Evolutionary conservation across 2,329 filamentous ascomycete genomes (phyloP).

Genomic region (Zymoseptoria brevis): DNA sequence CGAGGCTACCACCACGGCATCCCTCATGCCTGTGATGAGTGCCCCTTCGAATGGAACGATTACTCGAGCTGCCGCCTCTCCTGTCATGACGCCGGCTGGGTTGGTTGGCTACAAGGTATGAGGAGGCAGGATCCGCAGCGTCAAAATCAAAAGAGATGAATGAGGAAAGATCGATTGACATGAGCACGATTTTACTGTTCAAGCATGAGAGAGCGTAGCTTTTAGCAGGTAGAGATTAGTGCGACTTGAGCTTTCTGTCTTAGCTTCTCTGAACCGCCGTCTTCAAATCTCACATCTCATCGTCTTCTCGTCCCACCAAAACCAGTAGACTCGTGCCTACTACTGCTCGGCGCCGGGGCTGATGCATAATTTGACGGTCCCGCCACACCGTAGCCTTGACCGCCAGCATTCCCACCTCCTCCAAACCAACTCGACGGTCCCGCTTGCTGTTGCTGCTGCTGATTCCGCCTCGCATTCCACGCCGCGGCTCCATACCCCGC

Average conservation of each 20-base stretch:
- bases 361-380: slow-evolving; percentile 3
- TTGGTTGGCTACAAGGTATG: neutral
- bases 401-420: slow-evolving; percentile 5
- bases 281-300: slow-evolving; percentile 7
- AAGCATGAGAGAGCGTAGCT: neutral
- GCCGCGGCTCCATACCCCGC: slow-evolving; percentile 14
- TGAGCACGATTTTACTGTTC: neutral
- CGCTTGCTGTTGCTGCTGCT: slow-evolving; percentile 2
- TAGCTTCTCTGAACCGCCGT: neutral
- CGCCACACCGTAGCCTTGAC: slow-evolving; percentile 2
- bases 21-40: neutral
- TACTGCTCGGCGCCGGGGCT: slow-evolving; percentile 20
- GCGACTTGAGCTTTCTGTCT: neutral
- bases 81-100: neutral
- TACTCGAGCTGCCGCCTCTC: neutral
- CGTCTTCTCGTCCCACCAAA: slow-evolving; percentile 30
- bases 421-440: slow-evolving; percentile 27
- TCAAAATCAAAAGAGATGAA: neutral
- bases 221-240: neutral
- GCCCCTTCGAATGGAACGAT: neutral
- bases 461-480: slow-evolving; percentile 15
- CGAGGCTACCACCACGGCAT: neutral
- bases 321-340: slow-evolving; percentile 28
- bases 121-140: neutral
- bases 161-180: neutral